phyloP scores from a whole-genome alignment of 495 filamentous ascomycete species.

The Penicillium angulare region DNA sequence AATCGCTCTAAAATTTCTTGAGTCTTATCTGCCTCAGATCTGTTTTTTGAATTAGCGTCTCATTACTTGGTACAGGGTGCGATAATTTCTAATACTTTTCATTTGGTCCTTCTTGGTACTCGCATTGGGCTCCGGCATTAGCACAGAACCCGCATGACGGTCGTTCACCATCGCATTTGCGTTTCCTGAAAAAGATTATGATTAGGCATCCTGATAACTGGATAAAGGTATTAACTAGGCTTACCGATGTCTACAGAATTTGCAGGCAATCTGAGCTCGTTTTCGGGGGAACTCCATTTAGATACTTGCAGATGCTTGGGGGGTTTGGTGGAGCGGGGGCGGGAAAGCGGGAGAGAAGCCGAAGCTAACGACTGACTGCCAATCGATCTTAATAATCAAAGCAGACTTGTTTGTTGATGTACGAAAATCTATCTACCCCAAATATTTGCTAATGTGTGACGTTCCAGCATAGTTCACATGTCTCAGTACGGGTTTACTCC shows the following conservation, averaged over 20 bases:
- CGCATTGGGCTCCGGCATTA: constrained; percentile 15
- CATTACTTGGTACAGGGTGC: too few species aligned
- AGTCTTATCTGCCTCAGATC: background rate
- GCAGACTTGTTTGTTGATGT: background rate
- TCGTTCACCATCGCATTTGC: constrained; percentile 21
- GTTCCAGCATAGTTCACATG: too few species aligned
- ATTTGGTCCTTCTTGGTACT: constrained; percentile 16
- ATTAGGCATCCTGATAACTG: too few species aligned
- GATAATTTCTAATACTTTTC: constrained; percentile 17
- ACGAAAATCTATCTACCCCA: background rate
- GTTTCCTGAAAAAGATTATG: constrained; percentile 7
- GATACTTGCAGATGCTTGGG: background rate
- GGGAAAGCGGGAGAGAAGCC: background rate
- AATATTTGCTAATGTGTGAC: too few species aligned
- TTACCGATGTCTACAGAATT: constrained; percentile 19
- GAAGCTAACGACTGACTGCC: background rate
- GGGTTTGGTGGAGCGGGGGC: background rate
- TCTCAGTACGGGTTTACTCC: constrained; percentile 31
- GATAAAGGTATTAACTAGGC: background rate
- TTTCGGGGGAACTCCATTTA: constrained; percentile 18
- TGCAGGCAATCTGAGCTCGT: constrained; percentile 19
- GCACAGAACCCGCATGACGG: constrained; percentile 19
- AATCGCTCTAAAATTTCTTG: constrained; percentile 3
- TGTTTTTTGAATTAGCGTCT: background rate
- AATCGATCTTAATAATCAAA: constrained; percentile 2